Evolutionary conservation across 139 green algal species (phyloP), one percentile per base, ranked within the genome.

Genomic region (Micractinium conductrix): DNA sequence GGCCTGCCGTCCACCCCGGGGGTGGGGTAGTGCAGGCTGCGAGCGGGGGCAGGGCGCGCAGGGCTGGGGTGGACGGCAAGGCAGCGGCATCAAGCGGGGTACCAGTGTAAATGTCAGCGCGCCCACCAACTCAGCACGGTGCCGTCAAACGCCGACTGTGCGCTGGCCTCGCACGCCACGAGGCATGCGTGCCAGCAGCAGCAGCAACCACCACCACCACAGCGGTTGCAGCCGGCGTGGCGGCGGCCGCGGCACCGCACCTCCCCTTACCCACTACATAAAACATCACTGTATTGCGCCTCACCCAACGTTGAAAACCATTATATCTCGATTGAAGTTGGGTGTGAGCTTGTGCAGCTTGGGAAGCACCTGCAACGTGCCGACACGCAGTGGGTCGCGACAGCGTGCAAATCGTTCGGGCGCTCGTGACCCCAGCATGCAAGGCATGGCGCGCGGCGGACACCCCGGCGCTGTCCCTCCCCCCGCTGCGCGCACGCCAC

Each of bases 231-330:
- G 53, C 53, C 53, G 19, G 48, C 12, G 48, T 58, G 16, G 48
- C 12, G 10, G 48, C n/a, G 48, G 10, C 16, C 12, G 48, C 48
- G 16, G 16, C 48, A 58, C 48, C 12, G 48, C 26, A 9, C 8
- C 26, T 5, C 53, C 5, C 19, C 7, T 30, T 16, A 26, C 62
- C 62, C 26, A 12, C 17, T 69, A 28, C 62, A 38, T 10, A 24
- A 38, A 2, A 26, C 19, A 10, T 12, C 22, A 24, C 62, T 16
- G 19, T 10, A n/a, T 33, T 78, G 43, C n/a, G 55, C 43, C 73
- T 48, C 50, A 81, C 74, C 83, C 83, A 2, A 44, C 50, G 74
- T 87, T 87, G 8, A 71, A 65, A 1, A 88, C 0, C 42, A 74
- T 71, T 12, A 86, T 19, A 55, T 74, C 81, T 2, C 17, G 37